These are phyloP conservation scores for Ploettnerulaceae sp. DNA, from an alignment of 2,329 filamentous ascomycete species.

Conservation along the genomic window DNA sequence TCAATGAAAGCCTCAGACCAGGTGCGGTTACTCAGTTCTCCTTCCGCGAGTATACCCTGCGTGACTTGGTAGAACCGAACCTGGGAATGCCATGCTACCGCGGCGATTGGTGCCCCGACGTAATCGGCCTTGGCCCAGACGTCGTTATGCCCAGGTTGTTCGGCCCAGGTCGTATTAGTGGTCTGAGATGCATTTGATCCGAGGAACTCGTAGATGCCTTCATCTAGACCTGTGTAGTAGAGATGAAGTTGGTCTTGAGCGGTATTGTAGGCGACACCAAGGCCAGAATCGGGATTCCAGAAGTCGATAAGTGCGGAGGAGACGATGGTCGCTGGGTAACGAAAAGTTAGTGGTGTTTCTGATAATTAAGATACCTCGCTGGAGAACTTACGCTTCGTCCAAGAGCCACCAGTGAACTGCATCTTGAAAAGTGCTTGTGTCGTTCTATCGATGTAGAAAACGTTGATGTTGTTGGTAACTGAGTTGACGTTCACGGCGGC, in stretches of 20 bases:
- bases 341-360: neutral
- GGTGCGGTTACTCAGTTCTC: slow-evolving; percentile 14
- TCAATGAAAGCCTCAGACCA: slow-evolving; percentile 21
- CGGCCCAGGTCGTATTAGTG: slow-evolving; percentile 11
- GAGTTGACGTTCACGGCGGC: slow-evolving; percentile 24
- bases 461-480: slow-evolving; percentile 23
- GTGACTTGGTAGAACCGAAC: slow-evolving; percentile 19
- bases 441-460: slow-evolving; percentile 22
- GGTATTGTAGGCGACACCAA: slow-evolving; percentile 17
- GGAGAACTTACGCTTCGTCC: slow-evolving; percentile 21
- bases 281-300: slow-evolving; percentile 23
- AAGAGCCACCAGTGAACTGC: slow-evolving; percentile 17
- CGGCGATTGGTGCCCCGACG: slow-evolving; percentile 21
- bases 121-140: slow-evolving; percentile 21
- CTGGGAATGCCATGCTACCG: slow-evolving; percentile 22
- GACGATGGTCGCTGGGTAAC: slow-evolving; percentile 9
- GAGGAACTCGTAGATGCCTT: slow-evolving; percentile 23
- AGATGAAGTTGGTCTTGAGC: slow-evolving; percentile 21
- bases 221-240: slow-evolving; percentile 25
- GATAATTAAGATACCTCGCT: neutral
- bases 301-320: slow-evolving; percentile 8
- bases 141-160: slow-evolving; percentile 16
- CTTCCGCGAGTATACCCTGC: slow-evolving; percentile 16
- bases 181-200: slow-evolving; percentile 14
- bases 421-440: slow-evolving; percentile 17